phyloP scores from a whole-genome alignment of 2,329 filamentous ascomycete species.

The Colletotrichum falcatum region DNA sequence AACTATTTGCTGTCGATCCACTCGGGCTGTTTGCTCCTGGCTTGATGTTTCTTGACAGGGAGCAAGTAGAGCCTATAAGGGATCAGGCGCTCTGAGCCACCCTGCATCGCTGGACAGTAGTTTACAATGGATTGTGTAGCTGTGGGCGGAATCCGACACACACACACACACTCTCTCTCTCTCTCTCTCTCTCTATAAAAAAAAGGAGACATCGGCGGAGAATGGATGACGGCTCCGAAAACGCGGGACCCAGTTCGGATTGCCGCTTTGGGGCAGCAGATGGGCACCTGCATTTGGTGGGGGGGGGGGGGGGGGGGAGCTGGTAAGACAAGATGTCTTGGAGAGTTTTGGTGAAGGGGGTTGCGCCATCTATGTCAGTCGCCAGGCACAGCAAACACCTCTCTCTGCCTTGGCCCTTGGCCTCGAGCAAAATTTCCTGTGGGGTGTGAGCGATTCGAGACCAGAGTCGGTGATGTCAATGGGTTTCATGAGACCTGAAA shows the following conservation, averaged over 20 bases:
- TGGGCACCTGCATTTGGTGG: constrained; percentile 31
- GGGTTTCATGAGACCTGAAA: constrained; percentile 27
- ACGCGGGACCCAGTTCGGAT: constrained; percentile 34
- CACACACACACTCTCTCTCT: no score
- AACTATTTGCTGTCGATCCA: constrained; percentile 2
- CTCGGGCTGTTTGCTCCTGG: constrained; percentile 20
- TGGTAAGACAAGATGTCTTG: constrained; percentile 10
- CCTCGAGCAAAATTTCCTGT: constrained; percentile 14
- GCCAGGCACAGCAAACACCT: constrained; percentile 23
- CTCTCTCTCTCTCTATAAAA: background rate
- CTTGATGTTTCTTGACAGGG: background rate
- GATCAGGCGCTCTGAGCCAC: background rate
- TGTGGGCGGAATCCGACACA: background rate
- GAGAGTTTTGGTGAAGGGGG: constrained; percentile 18
- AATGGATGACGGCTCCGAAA: constrained; percentile 37
- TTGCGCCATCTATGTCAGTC: constrained; percentile 35
- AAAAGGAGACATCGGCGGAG: background rate
- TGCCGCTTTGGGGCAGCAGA: constrained; percentile 33
- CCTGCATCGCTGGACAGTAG: background rate
- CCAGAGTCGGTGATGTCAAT: constrained; percentile 35
- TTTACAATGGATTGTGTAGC: background rate
- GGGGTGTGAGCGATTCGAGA: constrained; percentile 26
- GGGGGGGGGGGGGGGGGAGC: constrained; percentile 8
- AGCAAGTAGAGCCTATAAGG: background rate
- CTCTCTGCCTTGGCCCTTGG: constrained; percentile 31